Evolutionary conservation across 176 grass and related monocot species (phyloP).

Genomic region (Carex scoparia): DNA sequence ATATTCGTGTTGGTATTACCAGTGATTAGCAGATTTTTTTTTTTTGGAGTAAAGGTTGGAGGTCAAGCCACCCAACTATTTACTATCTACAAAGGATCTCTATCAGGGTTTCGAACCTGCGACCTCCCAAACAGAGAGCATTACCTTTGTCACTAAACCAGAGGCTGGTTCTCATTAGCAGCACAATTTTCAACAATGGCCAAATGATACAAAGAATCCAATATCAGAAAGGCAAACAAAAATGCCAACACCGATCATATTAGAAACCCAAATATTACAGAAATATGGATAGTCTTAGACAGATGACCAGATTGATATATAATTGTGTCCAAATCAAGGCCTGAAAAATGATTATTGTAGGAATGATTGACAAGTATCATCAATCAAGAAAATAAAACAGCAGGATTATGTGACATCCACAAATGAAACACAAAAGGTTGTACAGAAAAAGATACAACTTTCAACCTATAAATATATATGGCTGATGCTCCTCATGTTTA

Average conservation of each 20-base stretch:
- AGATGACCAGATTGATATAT: neutral
- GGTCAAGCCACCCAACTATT: too few relatives aligned
- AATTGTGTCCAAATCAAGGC: neutral
- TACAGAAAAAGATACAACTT: neutral
- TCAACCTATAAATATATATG: neutral
- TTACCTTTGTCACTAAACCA: too few relatives aligned
- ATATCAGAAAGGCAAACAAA: neutral
- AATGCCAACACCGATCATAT: neutral
- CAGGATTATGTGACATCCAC: neutral
- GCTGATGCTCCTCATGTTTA: neutral
- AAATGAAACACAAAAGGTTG: neutral
- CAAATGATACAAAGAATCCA: neutral
- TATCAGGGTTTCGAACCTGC: too few relatives aligned
- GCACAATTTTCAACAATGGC: neutral
- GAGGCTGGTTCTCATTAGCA: neutral
- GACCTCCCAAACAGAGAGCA: too few relatives aligned
- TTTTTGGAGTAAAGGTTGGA: too few relatives aligned
- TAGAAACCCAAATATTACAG: neutral
- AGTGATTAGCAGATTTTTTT: neutral
- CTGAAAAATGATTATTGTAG: neutral
- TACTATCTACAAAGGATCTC: too few relatives aligned
- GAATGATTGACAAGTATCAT: neutral
- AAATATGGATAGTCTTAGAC: neutral
- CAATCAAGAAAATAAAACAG: neutral
- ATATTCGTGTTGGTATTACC: neutral